Evolutionary conservation across 2,329 filamentous ascomycete genomes (phyloP).

Genomic region (Fusarium pseudograminearum): DNA sequence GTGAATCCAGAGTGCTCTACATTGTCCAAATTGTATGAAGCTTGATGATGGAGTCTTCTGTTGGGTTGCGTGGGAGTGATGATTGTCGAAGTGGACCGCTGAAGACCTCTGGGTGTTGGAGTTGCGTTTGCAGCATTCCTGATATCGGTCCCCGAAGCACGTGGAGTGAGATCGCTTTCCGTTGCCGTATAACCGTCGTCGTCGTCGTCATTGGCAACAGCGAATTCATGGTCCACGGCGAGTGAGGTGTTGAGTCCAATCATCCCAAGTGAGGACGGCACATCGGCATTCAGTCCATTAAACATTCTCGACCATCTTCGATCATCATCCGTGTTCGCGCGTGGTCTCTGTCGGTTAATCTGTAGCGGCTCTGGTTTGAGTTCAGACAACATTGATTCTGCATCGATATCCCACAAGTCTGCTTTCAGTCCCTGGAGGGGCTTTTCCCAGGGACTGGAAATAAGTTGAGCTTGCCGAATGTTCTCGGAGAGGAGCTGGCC

Average conservation of each 20-base stretch:
- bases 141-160: conserved; percentile 9
- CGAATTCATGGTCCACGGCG: not conserved
- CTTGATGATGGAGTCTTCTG: conserved; percentile 15
- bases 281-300: conserved; percentile 17
- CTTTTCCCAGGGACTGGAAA: conserved; percentile 31
- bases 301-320: conserved; percentile 33
- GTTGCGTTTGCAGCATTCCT: conserved; percentile 1
- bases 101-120: conserved; percentile 19
- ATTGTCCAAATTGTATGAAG: conserved; percentile 31
- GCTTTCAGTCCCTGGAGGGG: conserved; percentile 39
- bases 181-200: not conserved
- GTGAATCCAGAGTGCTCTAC: conserved; percentile 41
- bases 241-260: conserved; percentile 6
- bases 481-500: conserved; percentile 40
- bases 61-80: conserved; percentile 41
- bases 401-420: conserved; percentile 38
- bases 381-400: conserved; percentile 32
- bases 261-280: conserved; percentile 5
- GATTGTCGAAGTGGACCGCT: conserved; percentile 27
- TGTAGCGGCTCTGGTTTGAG: conserved; percentile 46
- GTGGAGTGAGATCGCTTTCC: conserved; percentile 12
- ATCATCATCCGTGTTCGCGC: conserved; percentile 10
- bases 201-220: not conserved
- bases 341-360: conserved; percentile 28
- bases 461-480: conserved; percentile 27